These are phyloP conservation scores for Cyclostephanos invisitatus DNA, from an alignment of 108 stramenopile species.

Conservation along the genomic window DNA sequence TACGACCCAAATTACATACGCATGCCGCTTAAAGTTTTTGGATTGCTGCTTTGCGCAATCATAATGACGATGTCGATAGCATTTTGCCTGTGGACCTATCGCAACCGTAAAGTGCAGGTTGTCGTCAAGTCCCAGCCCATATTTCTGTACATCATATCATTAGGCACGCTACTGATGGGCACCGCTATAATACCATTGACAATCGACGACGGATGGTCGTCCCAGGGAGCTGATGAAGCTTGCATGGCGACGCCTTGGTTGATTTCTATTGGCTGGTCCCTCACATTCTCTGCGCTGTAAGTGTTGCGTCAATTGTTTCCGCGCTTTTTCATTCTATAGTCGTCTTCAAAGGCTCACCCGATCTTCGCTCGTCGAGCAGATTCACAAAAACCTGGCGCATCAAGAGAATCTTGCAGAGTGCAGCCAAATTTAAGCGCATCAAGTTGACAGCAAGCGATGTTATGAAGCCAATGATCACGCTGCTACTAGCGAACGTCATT, in stretches of 20 bases:
- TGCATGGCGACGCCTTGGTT: slow-evolving; percentile 37
- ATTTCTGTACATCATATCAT: slow-evolving; percentile 44
- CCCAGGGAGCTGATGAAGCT: slow-evolving; percentile 13
- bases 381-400: slow-evolving; percentile 26
- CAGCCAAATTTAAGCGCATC: slow-evolving; percentile 41
- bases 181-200: slow-evolving; percentile 29
- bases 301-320: background rate
- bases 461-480: slow-evolving; percentile 46
- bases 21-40: slow-evolving; percentile 4
- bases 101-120: slow-evolving; percentile 34
- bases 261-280: slow-evolving; percentile 21
- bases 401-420: slow-evolving; percentile 15
- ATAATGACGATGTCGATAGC: slow-evolving; percentile 29
- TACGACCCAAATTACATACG: slow-evolving; percentile 18
- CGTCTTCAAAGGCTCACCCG: background rate
- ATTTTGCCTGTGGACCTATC: slow-evolving; percentile 45
- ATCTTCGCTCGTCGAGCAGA: background rate
- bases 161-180: slow-evolving; percentile 50
- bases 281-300: slow-evolving; percentile 30
- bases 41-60: slow-evolving; percentile 16
- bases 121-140: slow-evolving; percentile 64
- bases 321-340: background rate
- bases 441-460: slow-evolving; percentile 54
- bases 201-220: slow-evolving; percentile 25
- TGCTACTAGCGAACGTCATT: slow-evolving; percentile 41